These are phyloP conservation scores for Antitrichia curtipendula DNA, from an alignment of 225 moss, liverwort and hornwort species.

Conservation along the genomic window DNA sequence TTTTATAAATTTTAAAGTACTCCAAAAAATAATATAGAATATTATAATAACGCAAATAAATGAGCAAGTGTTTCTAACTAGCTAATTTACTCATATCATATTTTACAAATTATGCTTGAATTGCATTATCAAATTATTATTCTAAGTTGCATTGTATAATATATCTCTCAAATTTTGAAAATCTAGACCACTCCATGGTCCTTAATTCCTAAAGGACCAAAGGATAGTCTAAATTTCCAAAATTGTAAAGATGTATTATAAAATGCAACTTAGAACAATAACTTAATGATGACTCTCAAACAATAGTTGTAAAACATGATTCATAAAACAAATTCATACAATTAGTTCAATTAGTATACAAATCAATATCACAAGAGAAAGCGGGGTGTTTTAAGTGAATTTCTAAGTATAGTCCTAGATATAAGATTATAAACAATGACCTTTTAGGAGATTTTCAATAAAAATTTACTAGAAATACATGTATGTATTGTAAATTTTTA, in stretches of 20 bases:
- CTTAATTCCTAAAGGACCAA: neutral
- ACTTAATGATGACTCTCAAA: neutral
- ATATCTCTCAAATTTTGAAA: neutral
- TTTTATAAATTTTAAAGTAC: too few species aligned
- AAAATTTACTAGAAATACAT: too few species aligned
- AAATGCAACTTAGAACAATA: neutral
- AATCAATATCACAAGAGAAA: too few species aligned
- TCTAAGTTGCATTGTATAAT: neutral
- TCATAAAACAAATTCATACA: neutral
- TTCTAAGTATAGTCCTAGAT: too few species aligned
- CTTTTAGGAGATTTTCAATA: too few species aligned
- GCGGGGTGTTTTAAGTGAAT: too few species aligned
- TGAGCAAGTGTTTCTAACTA: neutral
- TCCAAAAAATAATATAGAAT: neutral
- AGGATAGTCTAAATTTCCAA: neutral
- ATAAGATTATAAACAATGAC: too few species aligned
- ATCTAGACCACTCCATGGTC: neutral
- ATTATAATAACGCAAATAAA: neutral
- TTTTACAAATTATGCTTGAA: neutral
- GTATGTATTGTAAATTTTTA: too few species aligned
- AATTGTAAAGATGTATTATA: neutral
- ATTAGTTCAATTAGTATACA: neutral
- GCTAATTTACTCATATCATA: fast-evolving
- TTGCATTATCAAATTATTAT: fast-evolving
- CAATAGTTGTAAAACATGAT: neutral